Base-by-base conservation (phyloP, 2,329 filamentous ascomycete species). In the Clonostachys rosea region DNA sequence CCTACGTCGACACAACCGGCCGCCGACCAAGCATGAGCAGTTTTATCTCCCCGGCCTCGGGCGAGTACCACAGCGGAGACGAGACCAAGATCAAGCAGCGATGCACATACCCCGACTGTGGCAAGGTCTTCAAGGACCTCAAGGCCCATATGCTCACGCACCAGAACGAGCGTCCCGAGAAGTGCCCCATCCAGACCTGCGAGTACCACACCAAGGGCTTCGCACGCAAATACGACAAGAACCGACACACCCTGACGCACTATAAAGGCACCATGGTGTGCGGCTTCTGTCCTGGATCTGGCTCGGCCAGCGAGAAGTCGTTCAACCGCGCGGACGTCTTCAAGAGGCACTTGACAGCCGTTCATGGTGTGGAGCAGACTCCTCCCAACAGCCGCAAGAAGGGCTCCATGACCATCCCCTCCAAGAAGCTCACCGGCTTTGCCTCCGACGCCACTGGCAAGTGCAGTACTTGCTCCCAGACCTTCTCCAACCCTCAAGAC, bases 181-280 rank as follows among this genome's bases (percentile, higher is more conserved):
- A 96, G 72, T 96, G 91, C 69, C 91, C 91, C 1, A 96, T 96
- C 56, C 76, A 86, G 49, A 94, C 85, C 0, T 96, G 91, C 73
- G 90, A 95, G 60, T 96, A 96, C 68, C 86, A 95, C 71, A 73
- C 80, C 60, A 96, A 96, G 69, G 91, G 91, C 5, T 96, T 96
- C 61, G 91, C 91, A 11, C 80, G 91, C 57, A 96, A 96, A 69
- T 96, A 96, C 64, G 91, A 96, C 74, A 95, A 95, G 78, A 96
- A 96, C 70, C 77, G 91, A 41, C 91, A 96, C 66, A 95, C 91
- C 6, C 69, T 96, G 52, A 96, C 91, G 6, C 91, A 96, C 66
- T 96, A 96, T 79, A 96, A 96, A 71, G 91, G 91, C 39, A 96
- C 89, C 43, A 96, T 96, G 91, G 89, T 96, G 20, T 96, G 91